Base-by-base conservation (phyloP, 139 green algal genomes). In the Penium margaritaceum region DNA sequence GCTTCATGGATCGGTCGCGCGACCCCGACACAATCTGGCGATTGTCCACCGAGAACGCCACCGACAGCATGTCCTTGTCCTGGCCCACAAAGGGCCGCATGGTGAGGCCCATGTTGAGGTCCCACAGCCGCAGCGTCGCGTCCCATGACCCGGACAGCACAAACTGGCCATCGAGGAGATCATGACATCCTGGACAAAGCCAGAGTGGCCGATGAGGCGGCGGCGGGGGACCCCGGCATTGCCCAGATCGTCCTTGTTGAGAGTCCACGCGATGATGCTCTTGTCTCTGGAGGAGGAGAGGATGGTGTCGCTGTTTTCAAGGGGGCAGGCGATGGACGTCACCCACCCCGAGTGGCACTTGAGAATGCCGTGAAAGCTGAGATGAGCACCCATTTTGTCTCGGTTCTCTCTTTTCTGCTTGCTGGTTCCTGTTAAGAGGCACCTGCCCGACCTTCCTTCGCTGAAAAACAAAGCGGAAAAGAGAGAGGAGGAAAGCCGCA, bases 41-140 rank as follows among this genome's bases (percentile, higher is more conserved):
- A 90, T 99, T 98, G 89, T 99, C 95, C n/a, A 95, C 90, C 53
- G 88, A 96, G 90, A 99, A 98, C 47, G 95, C 95, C 0, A 99
- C 94, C 72, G 85, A 94, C 66, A 99, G 88, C 27, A 99, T 94
- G 78, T 99, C 95, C 89, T 98, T 98, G 85, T 82, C 91, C 89
- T 99, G 95, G 63, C 94, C 95, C 51, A 97, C 77, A 79, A 99
- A 99, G 75, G 91, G 90, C 79, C 95, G 87, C 68, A 94, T 98
- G 80, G 94, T 98, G 79, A 83, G 83, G 74, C 95, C 95, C 41
- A 89, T 94, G 90, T 91, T 95, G 57, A 99, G 85, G 87, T 99
- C 93, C 95, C 95, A 99, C 82, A 99, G 86, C 70, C 95, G 91
- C 77, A 99, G 91, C 38, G 95, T 97, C 72, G 89, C 88, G 79